Base-by-base conservation (phyloP, 257 asterid species). In the Thymus quinquecostatus region DNA sequence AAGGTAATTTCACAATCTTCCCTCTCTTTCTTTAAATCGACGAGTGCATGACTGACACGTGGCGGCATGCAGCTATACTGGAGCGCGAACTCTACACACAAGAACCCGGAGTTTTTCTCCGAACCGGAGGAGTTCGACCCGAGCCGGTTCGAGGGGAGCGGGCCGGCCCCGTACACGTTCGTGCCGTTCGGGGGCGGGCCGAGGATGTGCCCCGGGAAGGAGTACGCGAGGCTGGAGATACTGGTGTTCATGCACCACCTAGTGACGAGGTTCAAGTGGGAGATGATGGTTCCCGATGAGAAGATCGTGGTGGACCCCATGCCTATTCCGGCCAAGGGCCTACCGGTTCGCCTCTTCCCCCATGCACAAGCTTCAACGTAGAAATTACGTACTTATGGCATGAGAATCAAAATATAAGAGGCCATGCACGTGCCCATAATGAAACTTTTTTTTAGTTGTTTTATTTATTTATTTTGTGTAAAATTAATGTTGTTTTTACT, bases 111-210 rank as follows among this genome's bases (percentile, higher is more conserved):
- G n/a, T 58, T 13, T 12, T 82, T 82, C 64, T 41, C 64, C 0
- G 69, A 82, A 0, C 86, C 86, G 0, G 21, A 21, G 50, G 79
- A 76, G 40, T 82, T 82, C 5, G 83, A 82, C 1, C 86, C 86
- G 2, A 57, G 82, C 1, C 66, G 86, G 44, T 82, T 76, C 7
- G 86, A 82, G 33, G 86, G 82, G 13, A 3, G 48, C 0, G 86
- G 86, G 2, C 83, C 83, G 0, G 83, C 81, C 3, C 82, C 86
- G 0, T 82, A 82, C 62, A 76, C 83, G 3, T 82, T 78, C 47
- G 86, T 82, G 0, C 83, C 86, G 1, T 82, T 82, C 38, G 86
- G 86, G 1, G 86, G 83, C 0, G 86, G 86, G 0, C 86, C 86
- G 0, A 72, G 86, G 60, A 81, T 81, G 85, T 81, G 84, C 69